Percentiles rank a stretch among this genome's conserved stretches.
These are phyloP conservation scores for Cercospora beticola DNA, from an alignment of 2,329 filamentous ascomycete species.

Conservation along the genomic window DNA sequence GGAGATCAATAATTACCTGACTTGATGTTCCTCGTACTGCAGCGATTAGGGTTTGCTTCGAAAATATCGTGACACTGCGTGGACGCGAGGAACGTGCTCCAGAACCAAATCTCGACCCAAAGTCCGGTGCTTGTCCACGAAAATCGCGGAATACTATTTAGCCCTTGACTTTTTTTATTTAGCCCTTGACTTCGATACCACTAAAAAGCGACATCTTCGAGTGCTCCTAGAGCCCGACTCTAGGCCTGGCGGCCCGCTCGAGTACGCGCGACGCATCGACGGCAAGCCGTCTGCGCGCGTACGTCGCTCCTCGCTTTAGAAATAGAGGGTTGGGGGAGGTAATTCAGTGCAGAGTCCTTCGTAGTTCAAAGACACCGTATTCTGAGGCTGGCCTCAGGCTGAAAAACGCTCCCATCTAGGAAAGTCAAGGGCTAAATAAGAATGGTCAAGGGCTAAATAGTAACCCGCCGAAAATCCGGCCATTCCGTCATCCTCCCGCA, in stretches of 20 bases:
- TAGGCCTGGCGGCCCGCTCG: not conserved
- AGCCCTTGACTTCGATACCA: too few species aligned
- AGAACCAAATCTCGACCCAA: not conserved
- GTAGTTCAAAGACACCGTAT: too few species aligned
- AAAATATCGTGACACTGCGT: not conserved
- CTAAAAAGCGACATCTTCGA: too few species aligned
- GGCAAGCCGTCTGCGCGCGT: not conserved
- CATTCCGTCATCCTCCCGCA: not conserved
- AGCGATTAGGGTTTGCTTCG: not conserved
- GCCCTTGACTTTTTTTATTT: too few species aligned
- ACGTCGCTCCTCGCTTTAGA: not conserved
- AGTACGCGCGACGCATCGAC: not conserved
- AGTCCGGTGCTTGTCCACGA: not conserved
- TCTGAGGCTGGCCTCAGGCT: too few species aligned
- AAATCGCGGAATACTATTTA: too few species aligned
- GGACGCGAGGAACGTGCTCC: not conserved
- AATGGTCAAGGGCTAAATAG: too few species aligned
- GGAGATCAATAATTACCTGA: not conserved
- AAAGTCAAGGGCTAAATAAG: too few species aligned
- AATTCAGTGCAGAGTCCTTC: not conserved
- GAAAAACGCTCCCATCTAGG: too few species aligned
- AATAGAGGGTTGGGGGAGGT: not conserved
- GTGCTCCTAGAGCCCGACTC: not conserved
- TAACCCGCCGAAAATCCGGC: not conserved
- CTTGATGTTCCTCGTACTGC: not conserved